phyloP scores from a whole-genome alignment of 345 rosid genomes.

The Gossypium rotundifolium region DNA sequence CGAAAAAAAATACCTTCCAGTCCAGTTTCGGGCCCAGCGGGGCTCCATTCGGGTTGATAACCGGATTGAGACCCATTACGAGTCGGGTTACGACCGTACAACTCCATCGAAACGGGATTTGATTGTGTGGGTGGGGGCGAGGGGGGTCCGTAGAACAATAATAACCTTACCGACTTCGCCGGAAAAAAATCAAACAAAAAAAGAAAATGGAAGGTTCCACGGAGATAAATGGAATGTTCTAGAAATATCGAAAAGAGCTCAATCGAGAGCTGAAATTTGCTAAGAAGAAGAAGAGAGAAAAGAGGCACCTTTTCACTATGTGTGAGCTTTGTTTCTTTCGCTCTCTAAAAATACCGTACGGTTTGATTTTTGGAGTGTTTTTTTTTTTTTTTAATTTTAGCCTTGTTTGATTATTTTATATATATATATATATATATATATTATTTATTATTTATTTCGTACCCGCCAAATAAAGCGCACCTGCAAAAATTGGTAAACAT shows the following conservation, averaged over 20 bases:
- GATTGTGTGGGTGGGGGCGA: not conserved
- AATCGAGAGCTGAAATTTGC: slow-evolving; percentile 8
- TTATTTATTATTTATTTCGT: not conserved
- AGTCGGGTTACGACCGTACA: slow-evolving; percentile 57
- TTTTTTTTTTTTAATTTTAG: not conserved
- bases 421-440: not conserved
- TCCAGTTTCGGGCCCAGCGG: slow-evolving; percentile 50
- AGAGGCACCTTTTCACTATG: slow-evolving; percentile 29
- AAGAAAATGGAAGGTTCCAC: slow-evolving; percentile 12
- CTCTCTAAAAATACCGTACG: slow-evolving; percentile 30
- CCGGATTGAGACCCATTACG: slow-evolving; percentile 57
- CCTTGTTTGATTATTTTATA: not conserved
- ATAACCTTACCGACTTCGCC: slow-evolving; percentile 16
- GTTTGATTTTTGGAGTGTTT: slow-evolving; percentile 11
- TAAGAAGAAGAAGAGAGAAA: slow-evolving; percentile 1
- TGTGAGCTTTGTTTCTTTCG: slow-evolving; percentile 8
- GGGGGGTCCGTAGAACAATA: slow-evolving; percentile 44
- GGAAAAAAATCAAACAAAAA: not conserved
- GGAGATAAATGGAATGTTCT: slow-evolving; percentile 9
- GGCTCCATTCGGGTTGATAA: slow-evolving; percentile 54
- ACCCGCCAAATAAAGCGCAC: not conserved
- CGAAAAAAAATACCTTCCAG: slow-evolving; percentile 46
- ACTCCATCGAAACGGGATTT: slow-evolving; percentile 43
- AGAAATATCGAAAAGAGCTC: slow-evolving; percentile 17
- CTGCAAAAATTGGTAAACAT: not conserved